Conservation (phyloP, 345 rosid species). For the Pseudoturritis turrita region DNA sequence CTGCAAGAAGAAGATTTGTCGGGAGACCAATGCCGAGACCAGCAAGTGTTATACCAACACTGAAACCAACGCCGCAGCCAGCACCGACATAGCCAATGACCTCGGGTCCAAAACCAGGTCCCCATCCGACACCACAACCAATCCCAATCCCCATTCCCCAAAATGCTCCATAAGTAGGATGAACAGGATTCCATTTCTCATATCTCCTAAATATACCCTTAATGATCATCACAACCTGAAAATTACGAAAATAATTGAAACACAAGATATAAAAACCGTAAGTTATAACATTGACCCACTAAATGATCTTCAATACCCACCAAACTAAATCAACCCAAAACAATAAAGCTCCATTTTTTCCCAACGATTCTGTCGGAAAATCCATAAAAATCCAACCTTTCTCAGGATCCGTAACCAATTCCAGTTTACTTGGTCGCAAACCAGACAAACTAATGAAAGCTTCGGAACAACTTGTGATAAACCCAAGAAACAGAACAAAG, state of each 20-base stretch:
- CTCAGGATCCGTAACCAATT: background rate
- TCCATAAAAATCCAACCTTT: background rate
- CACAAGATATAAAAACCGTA: background rate
- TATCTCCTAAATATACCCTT: constrained; percentile 78
- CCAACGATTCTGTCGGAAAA: background rate
- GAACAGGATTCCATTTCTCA: constrained; percentile 89
- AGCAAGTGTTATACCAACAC: constrained; percentile 75
- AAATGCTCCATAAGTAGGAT: constrained; percentile 82
- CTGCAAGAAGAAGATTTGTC: constrained; percentile 48
- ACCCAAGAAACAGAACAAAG: background rate
- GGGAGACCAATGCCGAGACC: constrained; percentile 95
- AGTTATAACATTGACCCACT: background rate
- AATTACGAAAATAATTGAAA: background rate
- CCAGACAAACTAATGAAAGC: background rate
- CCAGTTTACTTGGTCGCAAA: background rate
- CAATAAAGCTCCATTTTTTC: background rate
- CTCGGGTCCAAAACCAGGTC: constrained; percentile 95
- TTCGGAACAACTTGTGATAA: background rate
- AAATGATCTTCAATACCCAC: background rate
- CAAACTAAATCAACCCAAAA: background rate
- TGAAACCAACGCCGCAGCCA: constrained; percentile 88
- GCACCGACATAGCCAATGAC: constrained; percentile 88
- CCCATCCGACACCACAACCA: constrained; percentile 98
- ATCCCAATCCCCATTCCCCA: constrained; percentile 95
- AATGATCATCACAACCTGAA: constrained; percentile 62